Base-by-base conservation (phyloP, 2,329 filamentous ascomycete species). In the Chaetomium sp. region DNA sequence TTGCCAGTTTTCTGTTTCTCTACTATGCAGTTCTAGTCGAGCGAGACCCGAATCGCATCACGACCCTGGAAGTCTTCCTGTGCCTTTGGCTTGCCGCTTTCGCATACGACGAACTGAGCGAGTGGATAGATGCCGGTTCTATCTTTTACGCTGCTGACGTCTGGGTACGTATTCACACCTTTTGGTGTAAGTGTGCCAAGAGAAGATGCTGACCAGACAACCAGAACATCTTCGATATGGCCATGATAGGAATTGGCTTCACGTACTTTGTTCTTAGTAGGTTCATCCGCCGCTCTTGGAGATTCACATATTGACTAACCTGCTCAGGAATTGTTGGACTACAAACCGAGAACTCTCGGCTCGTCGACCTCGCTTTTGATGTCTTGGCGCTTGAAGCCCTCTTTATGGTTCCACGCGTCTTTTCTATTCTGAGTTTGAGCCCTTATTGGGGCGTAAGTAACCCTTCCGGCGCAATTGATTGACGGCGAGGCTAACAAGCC, bases 31-130 rank as follows among this genome's bases (percentile, higher is more conserved):
- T 96, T 0, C 78, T 96, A 36, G 80, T 95, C 46, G 82, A 89
- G 62, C 79, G 88, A 58, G 83, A 87, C 61, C 79, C 84, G 7
- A 75, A 77, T 14, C 75, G 76, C 34, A 82, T 96, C 52, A 89
- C 87, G 0, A 67, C 76, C 0, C 74, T 85, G 14, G 91, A 96
- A 68, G 72, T 86, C 1, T 67, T 89, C 12, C 79, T 96, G 43
- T 94, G 92, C 67, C 71, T 95, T 50, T 96, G 90, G 88, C 86
- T 96, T 63, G 84, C 85, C 4, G 87, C 89, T 6, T 96, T 95
- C 73, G 84, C 88, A 41, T 95, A 94, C 66, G 91, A 96, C 63
- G 91, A 91, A 70, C 76, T 94, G 55, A 88, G 87, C 64, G 89
- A 95, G 65, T 90, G 89, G 74, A 79, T 84, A 52, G 90, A 96